Conservation (phyloP, 345 rosid species). For the Toxicodendron radicans region DNA sequence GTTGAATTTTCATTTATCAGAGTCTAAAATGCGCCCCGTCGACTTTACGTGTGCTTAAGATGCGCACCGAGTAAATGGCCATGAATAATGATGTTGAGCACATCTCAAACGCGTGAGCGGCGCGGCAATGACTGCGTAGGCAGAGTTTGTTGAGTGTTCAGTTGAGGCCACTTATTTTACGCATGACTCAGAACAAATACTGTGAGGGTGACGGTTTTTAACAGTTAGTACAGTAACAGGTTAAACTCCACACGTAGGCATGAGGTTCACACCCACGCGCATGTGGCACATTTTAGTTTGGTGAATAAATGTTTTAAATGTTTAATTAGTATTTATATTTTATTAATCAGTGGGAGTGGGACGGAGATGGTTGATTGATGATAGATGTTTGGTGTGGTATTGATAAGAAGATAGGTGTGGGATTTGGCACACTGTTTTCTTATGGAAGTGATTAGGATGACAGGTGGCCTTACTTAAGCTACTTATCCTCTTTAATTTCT, state of each 20-base stretch:
- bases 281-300: background rate
- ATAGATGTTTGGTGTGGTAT: background rate
- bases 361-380: background rate
- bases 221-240: constrained; percentile 3
- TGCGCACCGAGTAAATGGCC: background rate
- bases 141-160: constrained; percentile 20
- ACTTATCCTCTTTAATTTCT: background rate
- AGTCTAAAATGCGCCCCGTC: constrained; percentile 11
- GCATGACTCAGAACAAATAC: constrained; percentile 13
- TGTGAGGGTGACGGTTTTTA: constrained; percentile 4
- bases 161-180: constrained; percentile 10
- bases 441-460: constrained; percentile 16
- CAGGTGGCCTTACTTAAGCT: constrained; percentile 10
- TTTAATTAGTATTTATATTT: background rate
- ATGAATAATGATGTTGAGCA: too few relatives aligned
- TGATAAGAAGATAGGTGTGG: constrained; percentile 24
- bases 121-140: background rate
- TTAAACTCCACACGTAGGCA: background rate
- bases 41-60: background rate
- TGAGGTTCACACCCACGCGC: constrained; percentile 8
- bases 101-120: constrained; percentile 17
- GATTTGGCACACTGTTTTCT: constrained; percentile 3
- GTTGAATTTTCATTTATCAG: background rate
- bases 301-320: background rate
- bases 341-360: background rate